Evolutionary conservation across 2,329 filamentous ascomycete genomes (phyloP).

Genomic region (Aureobasidium subglaciale): DNA sequence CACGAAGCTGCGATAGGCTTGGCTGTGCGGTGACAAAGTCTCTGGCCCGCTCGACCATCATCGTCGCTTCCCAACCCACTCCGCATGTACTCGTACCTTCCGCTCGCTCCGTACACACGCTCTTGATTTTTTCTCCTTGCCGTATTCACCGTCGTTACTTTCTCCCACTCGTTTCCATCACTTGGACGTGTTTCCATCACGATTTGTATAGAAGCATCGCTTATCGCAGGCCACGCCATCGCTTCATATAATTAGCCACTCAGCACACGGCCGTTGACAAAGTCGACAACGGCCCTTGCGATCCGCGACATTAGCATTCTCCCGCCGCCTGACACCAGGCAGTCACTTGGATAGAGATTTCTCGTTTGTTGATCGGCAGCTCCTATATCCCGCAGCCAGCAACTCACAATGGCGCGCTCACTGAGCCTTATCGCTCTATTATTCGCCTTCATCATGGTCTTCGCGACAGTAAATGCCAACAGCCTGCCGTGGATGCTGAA

Average conservation of each 20-base stretch:
- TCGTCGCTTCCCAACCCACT: slow-evolving; percentile 2
- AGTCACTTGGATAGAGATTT: slow-evolving; percentile 3
- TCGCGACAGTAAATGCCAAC: slow-evolving; percentile 26
- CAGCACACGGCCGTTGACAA: slow-evolving; percentile 8
- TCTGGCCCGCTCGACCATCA: neutral
- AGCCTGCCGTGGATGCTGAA: slow-evolving; percentile 28
- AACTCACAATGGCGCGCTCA: slow-evolving; percentile 7
- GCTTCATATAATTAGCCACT: neutral
- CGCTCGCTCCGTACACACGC: neutral
- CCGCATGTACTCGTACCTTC: neutral
- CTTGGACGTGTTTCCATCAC: neutral
- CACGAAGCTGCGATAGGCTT: slow-evolving; percentile 2
- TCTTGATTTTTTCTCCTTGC: slow-evolving; percentile 1
- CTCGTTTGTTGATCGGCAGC: neutral
- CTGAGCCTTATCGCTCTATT: slow-evolving; percentile 20
- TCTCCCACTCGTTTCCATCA: neutral
- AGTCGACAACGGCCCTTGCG: neutral
- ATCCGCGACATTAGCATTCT: slow-evolving; percentile 1
- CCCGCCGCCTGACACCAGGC: neutral
- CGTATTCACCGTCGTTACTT: neutral
- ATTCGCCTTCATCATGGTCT: slow-evolving; percentile 25
- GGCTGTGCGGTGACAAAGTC: neutral
- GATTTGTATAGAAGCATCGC: slow-evolving; percentile 1
- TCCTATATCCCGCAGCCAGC: slow-evolving; percentile 4
- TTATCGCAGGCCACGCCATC: slow-evolving; percentile 1